Base-by-base conservation (phyloP, 805 yeast genomes). In the Hanseniaspora hatyaiensis region DNA sequence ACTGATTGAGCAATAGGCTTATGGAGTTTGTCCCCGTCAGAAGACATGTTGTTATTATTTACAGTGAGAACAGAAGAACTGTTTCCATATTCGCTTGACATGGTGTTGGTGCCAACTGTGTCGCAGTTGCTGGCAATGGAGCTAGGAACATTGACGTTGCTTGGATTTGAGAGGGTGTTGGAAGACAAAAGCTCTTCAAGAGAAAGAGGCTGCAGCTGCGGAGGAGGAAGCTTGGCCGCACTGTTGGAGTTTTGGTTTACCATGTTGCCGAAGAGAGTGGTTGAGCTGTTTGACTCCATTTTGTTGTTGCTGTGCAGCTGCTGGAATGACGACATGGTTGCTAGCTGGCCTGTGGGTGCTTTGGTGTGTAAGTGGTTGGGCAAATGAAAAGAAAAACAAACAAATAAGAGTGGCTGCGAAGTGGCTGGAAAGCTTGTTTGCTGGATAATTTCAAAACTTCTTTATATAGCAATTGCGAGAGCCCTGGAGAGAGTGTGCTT, bases 1-100 rank as follows among this genome's bases (percentile, higher is more conserved):
- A 37, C 42, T 8, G 49, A 30, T 31, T 45, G 49, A 8, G 49
- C 24, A 24, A 45, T 28, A 9, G 49, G 49, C 18, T 37, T 45
- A 28, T 45, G 34, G 6, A 45, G 20, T 15, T 45, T 45, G 16
- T 26, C 23, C 13, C 8, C 4, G 6, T 30, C 34, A 19, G 20
- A 4, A 11, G 24, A 2, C 4, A 12, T 22, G 26, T 23, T 24
- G 18, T 22, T 13, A 13, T 23, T 31, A n/a, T 20, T 37, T n/a
- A 37, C 22, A 4, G 40, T 37, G 3, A 37, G 12, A 26, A 37
- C 34, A 19, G 38, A 45, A 18, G 33, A 5, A 3, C 11, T 31
- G 16, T 23, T 45, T 36, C 33, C 31, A 20, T 24, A 16, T 16
- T 23, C 30, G 13, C 11, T 24, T 30, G 24, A 23, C 9, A 16